These are phyloP conservation scores for Solanum rostratum DNA, from an alignment of 257 asterid species.

Conservation along the genomic window DNA sequence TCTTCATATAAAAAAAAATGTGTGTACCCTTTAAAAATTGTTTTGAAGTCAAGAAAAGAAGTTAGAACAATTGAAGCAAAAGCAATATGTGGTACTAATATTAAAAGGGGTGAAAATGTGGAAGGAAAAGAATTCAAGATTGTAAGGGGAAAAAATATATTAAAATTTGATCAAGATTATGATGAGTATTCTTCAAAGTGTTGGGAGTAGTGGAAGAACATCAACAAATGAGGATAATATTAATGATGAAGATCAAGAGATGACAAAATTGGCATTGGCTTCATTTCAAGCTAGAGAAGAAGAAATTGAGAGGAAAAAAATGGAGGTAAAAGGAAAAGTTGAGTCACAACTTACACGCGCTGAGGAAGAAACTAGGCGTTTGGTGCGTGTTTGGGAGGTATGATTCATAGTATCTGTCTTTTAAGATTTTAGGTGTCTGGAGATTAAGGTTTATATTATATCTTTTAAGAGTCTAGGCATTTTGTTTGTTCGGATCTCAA, in stretches of 20 bases:
- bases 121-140: background rate
- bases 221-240: slow-evolving; percentile 22
- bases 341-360: slow-evolving; percentile 76
- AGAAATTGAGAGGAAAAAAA: slow-evolving; percentile 67
- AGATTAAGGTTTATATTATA: background rate
- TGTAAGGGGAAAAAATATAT: background rate
- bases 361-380: slow-evolving; percentile 54
- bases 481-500: too few relatives aligned
- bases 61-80: slow-evolving; percentile 39
- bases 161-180: background rate
- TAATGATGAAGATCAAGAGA: slow-evolving; percentile 38
- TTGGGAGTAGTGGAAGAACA: slow-evolving; percentile 51
- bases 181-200: slow-evolving; percentile 34
- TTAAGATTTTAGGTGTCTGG: slow-evolving; percentile 30
- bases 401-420: background rate
- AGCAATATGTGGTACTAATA: slow-evolving; percentile 18
- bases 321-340: slow-evolving; percentile 56
- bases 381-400: slow-evolving; percentile 82
- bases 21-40: slow-evolving; percentile 15
- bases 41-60: slow-evolving; percentile 44
- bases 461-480: background rate
- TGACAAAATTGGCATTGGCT: slow-evolving; percentile 42
- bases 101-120: slow-evolving; percentile 8
- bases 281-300: slow-evolving; percentile 63
- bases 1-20: background rate